Evolutionary conservation across 176 grass and related monocot species (phyloP), one percentile per base, ranked within the genome.

Genomic region (Echinochloa phyllopogon): DNA sequence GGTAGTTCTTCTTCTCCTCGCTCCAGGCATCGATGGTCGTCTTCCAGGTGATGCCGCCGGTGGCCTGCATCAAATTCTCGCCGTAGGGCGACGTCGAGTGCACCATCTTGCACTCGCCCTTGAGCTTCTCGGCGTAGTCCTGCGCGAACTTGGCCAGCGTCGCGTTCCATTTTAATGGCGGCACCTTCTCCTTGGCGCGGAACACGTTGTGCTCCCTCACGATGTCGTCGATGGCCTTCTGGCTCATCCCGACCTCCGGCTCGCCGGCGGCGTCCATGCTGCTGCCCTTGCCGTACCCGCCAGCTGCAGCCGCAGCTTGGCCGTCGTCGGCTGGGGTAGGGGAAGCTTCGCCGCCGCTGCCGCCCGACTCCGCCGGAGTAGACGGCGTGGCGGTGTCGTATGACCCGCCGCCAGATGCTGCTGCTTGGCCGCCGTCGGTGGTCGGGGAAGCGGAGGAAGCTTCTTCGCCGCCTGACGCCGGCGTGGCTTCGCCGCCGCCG

Each of bases 21-120:
- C 79, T 89, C 95, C 95, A 97, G 3, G 65, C 74, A 44, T 70
- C 88, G 36, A 97, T 88, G 33, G 86, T 89, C 24, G 73, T 75
- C 39, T 71, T 75, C 50, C 86, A 83, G 3, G 70, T 83, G 8
- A 82, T 0, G 20, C n/a, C 49, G 49, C 79, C 38, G 21, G 49
- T 57, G 14, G 38, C 79, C 0, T 17, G 64, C 85, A 92, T 94
- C 3, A 97, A 72, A 87, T 97, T 97, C 92, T 94, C 94, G 0
- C 92, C 92, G 85, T 97, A 97, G 0, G 80, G 76, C 6, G 83
- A 81, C 8, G 51, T 44, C 10, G 95, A 97, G 84, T 97, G 95
- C 72, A 69, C 72, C 69, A 89, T 49, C 74, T 83, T 39, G 86
- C 95, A 97, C 53, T 89, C 86, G 11, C 76, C 77, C 51, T 76